Base-by-base conservation (phyloP, 2,329 filamentous ascomycete species). In the Aspergillus tubingensis region DNA sequence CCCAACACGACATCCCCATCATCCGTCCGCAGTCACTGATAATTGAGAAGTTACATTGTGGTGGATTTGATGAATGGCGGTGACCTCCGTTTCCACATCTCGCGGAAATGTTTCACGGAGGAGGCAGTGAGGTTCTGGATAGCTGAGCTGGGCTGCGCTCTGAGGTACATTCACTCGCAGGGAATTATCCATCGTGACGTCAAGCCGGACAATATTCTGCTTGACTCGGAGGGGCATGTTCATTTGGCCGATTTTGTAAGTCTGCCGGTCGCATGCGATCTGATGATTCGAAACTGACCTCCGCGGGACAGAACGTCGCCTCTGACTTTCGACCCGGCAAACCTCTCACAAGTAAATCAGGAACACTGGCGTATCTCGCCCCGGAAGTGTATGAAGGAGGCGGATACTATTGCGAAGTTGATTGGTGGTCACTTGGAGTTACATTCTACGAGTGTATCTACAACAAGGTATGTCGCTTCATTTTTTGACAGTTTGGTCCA, bases 371-470 rank as follows among this genome's bases (percentile, higher is more conserved):
- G 57, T 99, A 99, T 73, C 86, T 99, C 7, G 93, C 94, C 1
- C 95, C 95, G 4, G 95, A 99, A 76, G 95, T 98, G 2, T 99
- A 98, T 72, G 85, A 88, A 66, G 94, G 94, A 52, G 89, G 88
- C 63, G 95, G 95, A 41, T 99, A 99, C 73, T 88, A 91, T 62
- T 87, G 88, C 50, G 91, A 95, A 68, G 93, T 95, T 44, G 95
- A 99, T 75, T 99, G 95, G 95, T 99, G 95, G 95, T 98, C 95
- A 5, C 79, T 99, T 21, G 95, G 95, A 52, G 95, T 99, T 49
- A 85, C 96, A n/a, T 98, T 98, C 76, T 99, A 97, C 77, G 95
- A 99, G 77, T 98, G 95, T 83, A 97, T 99, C 66, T 99, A 98
- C 81, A 96, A 96, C 80, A 98, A 96, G 88, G 92, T 92, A 78